phyloP scores from a whole-genome alignment of 345 rosid genomes.

The Gossypium arboreum region DNA sequence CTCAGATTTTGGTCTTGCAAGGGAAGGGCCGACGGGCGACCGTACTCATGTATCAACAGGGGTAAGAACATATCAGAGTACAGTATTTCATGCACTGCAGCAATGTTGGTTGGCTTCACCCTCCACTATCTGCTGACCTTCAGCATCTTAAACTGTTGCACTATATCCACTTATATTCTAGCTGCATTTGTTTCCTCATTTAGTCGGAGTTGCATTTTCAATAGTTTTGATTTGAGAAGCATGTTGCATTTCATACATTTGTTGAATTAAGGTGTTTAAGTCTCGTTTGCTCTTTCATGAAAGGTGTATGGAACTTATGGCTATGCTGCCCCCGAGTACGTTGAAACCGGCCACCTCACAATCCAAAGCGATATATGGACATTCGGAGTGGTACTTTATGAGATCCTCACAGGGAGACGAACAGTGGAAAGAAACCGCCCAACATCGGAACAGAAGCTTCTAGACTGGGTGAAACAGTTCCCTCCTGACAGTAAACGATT shows the following conservation, averaged over 20 bases:
- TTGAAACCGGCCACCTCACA: conserved; percentile 84
- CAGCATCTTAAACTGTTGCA: background rate
- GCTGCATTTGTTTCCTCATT: background rate
- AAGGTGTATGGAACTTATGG: conserved; percentile 89
- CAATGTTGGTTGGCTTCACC: conserved; percentile 2
- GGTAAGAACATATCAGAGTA: conserved; percentile 37
- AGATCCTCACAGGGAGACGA: conserved; percentile 85
- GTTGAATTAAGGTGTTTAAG: background rate
- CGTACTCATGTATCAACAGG: conserved; percentile 78
- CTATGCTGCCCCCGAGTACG: conserved; percentile 91
- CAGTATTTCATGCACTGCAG: background rate
- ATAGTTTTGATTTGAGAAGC: background rate
- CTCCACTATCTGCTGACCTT: background rate
- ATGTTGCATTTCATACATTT: background rate
- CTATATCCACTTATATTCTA: background rate
- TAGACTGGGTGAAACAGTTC: conserved; percentile 85
- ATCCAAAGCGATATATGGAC: conserved; percentile 73
- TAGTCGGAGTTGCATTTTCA: background rate
- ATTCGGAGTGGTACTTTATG: conserved; percentile 89
- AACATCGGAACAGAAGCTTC: conserved; percentile 55
- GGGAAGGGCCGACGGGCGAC: conserved; percentile 88
- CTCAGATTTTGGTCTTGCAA: conserved; percentile 94
- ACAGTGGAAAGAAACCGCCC: conserved; percentile 70
- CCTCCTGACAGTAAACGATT: conserved; percentile 60
- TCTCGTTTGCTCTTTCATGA: conserved; percentile 8